Evolutionary conservation across 2,329 filamentous ascomycete genomes (phyloP).

Genomic region (Aspergillus brunneoviolaceus): DNA sequence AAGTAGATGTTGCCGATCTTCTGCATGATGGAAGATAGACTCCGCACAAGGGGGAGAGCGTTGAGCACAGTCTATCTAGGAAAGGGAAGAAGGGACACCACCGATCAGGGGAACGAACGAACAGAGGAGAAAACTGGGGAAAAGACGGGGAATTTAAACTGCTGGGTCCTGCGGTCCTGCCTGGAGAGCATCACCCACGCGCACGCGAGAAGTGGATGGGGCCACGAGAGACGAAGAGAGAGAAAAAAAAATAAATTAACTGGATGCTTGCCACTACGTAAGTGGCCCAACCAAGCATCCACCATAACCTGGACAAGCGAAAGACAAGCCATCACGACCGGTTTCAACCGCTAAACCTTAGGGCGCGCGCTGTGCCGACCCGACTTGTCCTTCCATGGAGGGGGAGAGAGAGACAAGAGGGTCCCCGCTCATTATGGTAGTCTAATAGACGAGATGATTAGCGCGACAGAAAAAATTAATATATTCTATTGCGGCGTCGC

Average conservation of each 20-base stretch:
- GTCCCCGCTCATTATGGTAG: not conserved
- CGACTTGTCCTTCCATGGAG: not conserved
- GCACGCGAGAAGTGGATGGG: constrained; percentile 1
- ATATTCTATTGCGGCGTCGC: not conserved
- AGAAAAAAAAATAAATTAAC: not conserved
- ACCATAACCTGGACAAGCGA: not conserved
- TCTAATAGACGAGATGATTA: not conserved
- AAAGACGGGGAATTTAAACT: constrained; percentile 8
- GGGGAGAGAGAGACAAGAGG: not conserved
- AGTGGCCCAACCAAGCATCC: not conserved
- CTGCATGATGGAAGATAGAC: constrained; percentile 28
- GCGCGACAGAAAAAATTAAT: not conserved
- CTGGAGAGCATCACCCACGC: not conserved
- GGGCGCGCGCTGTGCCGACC: not conserved
- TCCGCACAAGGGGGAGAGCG: not conserved
- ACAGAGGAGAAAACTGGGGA: constrained; percentile 9
- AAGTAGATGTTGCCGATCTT: constrained; percentile 59
- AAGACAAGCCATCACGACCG: not conserved
- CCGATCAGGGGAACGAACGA: not conserved
- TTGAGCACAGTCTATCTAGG: not conserved
- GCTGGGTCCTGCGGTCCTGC: not conserved
- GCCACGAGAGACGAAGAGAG: not conserved
- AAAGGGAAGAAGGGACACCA: not conserved
- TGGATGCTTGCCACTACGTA: not conserved
- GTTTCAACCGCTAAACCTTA: constrained; percentile 6